Evolutionary conservation across 257 asterid genomes (phyloP), one percentile per base, ranked within the genome.

Genomic region (Lycium ferocissimum): DNA sequence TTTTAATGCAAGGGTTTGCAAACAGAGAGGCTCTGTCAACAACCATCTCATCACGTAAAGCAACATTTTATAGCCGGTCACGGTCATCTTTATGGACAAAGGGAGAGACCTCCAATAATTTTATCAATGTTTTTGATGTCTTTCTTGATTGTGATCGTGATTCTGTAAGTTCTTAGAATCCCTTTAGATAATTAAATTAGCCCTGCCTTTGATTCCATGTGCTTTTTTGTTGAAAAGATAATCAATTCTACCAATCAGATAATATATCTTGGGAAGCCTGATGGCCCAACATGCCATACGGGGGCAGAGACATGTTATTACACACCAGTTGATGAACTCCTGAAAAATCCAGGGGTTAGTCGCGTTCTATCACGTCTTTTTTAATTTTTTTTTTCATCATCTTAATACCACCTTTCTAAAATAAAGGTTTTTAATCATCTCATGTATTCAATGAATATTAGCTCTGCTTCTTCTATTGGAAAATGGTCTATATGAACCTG

Each of bases 221-320:
- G 51, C 45, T 5, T 11, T 62, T 73, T 76, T 49, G 49, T 62
- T 76, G 45, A 22, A 76, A 76, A 2, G 7, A 49, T 75, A 65
- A 51, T n/a, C 73, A 40, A 33, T 57, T 63, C 61, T 2, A 65
- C 61, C 80, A 0, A 7, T 63, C 92, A 93, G 98, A 90, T 96
- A 76, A 91, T 96, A 84, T 96, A 95, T 90, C 89, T 93, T 2
- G 98, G 99, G 88, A 94, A 91, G 89, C 98, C 99, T 40, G 98
- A 92, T 87, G 98, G 99, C 38, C 99, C 99, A 40, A 92, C 96
- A 84, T 96, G 99, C 88, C 99, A 93, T 87, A 94, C 96, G 9
- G 98, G 98, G 58, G 79, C 97, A 0, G 98, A 93, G 90, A 96
- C 98, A 40, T 96, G 98, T 91, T 96, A 94, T 86, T 96, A 86